These are phyloP conservation scores for Miamiensis avidus DNA, from an alignment of 169 alveolate genomes.

Conservation along the genomic window DNA sequence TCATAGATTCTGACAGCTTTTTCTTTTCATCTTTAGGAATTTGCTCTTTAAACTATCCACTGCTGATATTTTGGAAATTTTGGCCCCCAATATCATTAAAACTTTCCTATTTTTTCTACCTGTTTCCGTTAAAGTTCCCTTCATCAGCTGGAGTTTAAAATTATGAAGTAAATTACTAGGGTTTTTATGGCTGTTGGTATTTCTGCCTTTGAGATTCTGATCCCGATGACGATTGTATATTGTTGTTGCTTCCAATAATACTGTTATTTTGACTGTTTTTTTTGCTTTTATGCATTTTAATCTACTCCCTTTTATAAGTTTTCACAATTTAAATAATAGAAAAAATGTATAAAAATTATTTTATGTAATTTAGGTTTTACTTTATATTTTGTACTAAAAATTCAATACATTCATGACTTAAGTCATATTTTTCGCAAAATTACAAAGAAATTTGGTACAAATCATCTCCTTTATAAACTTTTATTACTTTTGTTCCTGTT, in stretches of 20 bases:
- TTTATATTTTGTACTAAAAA: not conserved
- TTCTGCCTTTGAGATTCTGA: not conserved
- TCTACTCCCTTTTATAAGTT: not conserved
- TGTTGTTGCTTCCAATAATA: not conserved
- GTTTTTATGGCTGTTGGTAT: not conserved
- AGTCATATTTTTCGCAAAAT: not conserved
- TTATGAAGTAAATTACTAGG: no score
- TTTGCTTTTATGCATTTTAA: not conserved
- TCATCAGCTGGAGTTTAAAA: no score
- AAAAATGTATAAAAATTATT: no score
- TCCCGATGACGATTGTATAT: not conserved
- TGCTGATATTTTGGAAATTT: no score
- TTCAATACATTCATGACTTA: not conserved
- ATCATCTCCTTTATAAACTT: not conserved
- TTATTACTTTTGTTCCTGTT: not conserved
- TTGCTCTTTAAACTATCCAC: not conserved
- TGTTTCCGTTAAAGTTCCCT: no score
- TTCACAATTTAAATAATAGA: no score
- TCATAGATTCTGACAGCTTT: not conserved
- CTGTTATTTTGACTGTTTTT: no score
- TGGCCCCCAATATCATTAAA: no score
- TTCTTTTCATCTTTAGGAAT: no score
- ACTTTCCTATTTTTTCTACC: no score
- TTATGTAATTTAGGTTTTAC: not conserved
- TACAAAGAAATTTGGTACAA: not conserved